phyloP scores from a whole-genome alignment of 306 rosid genomes.

The Trifolium pratense region DNA sequence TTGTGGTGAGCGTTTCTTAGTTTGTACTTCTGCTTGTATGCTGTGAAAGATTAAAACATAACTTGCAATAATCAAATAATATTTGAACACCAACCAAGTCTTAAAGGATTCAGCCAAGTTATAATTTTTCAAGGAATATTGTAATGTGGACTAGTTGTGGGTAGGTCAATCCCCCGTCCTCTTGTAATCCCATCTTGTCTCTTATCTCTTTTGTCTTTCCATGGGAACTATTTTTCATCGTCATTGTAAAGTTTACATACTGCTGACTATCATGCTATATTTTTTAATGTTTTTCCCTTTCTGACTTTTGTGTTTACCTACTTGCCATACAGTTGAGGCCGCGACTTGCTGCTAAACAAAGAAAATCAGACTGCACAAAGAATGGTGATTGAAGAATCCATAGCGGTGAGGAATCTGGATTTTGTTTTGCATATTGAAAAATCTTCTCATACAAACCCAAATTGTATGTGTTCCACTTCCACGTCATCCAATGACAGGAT shows the following conservation, averaged over 20 bases:
- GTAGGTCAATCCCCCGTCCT: neutral
- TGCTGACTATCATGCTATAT: neutral
- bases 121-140: neutral
- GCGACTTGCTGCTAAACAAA: conserved; percentile 53
- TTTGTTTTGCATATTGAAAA: conserved; percentile 41
- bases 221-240: neutral
- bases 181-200: neutral
- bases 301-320: neutral
- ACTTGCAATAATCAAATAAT: conserved; percentile 5
- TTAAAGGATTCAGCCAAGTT: conserved; percentile 2
- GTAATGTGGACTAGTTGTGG: neutral
- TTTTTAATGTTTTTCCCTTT: conserved; percentile 5
- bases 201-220: neutral
- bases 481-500: conserved; percentile 30
- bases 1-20: conserved; percentile 7
- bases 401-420: conserved; percentile 46
- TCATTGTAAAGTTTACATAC: neutral
- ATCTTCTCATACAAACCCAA: conserved; percentile 45
- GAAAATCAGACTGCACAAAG: conserved; percentile 47
- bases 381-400: conserved; percentile 39
- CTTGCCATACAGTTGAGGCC: conserved; percentile 67
- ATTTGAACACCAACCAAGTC: conserved; percentile 8
- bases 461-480: conserved; percentile 41
- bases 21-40: conserved; percentile 22
- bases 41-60: conserved; percentile 7